Conservation (phyloP, 2,329 filamentous ascomycete species). For the Pseudogymnoascus sp. region DNA sequence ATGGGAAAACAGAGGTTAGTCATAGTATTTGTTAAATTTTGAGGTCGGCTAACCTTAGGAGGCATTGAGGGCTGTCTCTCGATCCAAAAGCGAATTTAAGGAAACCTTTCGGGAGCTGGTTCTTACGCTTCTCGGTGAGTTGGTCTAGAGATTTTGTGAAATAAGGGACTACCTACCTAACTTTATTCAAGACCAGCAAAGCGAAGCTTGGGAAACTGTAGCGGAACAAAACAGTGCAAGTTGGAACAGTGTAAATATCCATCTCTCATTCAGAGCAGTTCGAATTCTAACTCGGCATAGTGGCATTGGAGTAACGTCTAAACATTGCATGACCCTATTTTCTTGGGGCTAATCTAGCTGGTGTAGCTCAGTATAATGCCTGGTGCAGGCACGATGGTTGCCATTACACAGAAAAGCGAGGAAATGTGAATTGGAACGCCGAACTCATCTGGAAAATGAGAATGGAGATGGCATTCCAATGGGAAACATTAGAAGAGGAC, state of each 20-base stretch:
- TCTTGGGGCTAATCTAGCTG: constrained; percentile 11
- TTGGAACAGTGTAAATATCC: constrained; percentile 9
- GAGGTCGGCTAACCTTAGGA: constrained; percentile 11
- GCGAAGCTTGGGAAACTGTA: constrained; percentile 15
- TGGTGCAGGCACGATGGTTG: constrained; percentile 28
- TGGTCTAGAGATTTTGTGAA: background rate
- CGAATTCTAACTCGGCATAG: constrained; percentile 13
- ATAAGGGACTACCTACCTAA: constrained; percentile 2
- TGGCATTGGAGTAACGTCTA: constrained; percentile 19
- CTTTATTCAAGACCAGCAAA: constrained; percentile 14
- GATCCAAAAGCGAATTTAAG: constrained; percentile 11
- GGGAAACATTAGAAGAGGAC: constrained; percentile 28
- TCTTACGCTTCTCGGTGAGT: constrained; percentile 16
- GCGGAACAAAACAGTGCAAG: constrained; percentile 11
- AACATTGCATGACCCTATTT: background rate
- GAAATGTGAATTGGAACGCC: constrained; percentile 27
- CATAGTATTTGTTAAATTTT: background rate
- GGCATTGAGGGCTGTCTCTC: constrained; percentile 9
- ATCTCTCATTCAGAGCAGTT: constrained; percentile 9
- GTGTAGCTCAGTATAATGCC: constrained; percentile 27
- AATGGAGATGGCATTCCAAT: constrained; percentile 25
- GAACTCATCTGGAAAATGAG: constrained; percentile 31
- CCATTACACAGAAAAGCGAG: constrained; percentile 19
- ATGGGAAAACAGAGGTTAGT: constrained; percentile 16
- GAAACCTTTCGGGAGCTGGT: constrained; percentile 15